Evolutionary conservation across 371 early-diverging fungal species (phyloP).

Genomic region (Pancytospora epiphaga): DNA sequence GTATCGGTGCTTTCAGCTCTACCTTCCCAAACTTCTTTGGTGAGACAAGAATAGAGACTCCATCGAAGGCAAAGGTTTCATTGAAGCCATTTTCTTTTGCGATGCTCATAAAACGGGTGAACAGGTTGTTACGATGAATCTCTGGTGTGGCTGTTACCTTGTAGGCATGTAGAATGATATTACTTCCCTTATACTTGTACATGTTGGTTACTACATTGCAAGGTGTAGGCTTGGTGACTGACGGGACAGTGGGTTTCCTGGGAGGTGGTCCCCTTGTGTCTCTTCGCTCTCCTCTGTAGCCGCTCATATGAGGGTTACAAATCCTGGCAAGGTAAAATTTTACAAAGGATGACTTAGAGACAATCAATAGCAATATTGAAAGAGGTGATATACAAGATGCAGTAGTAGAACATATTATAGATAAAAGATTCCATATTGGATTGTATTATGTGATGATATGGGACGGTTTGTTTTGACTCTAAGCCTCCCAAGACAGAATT

Average conservation of each 20-base stretch:
- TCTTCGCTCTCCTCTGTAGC: too few species aligned
- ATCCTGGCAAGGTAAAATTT: too few species aligned
- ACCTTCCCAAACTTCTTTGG: slow-evolving; percentile 19
- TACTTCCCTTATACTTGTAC: slow-evolving; percentile 20
- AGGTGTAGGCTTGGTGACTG: slow-evolving; percentile 20
- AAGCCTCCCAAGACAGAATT: too few species aligned
- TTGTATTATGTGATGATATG: too few species aligned
- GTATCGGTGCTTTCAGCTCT: slow-evolving; percentile 6
- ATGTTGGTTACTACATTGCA: slow-evolving; percentile 15
- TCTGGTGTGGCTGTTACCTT: slow-evolving; percentile 35
- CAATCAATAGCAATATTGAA: too few species aligned
- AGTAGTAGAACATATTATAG: too few species aligned
- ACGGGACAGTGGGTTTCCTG: neutral
- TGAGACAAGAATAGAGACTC: slow-evolving; percentile 24
- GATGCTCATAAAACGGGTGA: slow-evolving; percentile 1
- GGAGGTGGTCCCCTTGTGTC: slow-evolving; percentile 7
- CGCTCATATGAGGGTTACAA: too few species aligned
- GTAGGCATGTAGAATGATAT: slow-evolving; percentile 17
- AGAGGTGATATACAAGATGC: too few species aligned
- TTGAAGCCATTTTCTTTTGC: neutral
- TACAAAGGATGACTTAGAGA: too few species aligned
- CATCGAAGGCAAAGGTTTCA: slow-evolving; percentile 34
- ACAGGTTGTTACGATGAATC: slow-evolving; percentile 14
- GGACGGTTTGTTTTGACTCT: too few species aligned
- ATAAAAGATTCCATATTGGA: too few species aligned